Conservation (phyloP, 176 grass and related monocot species). For the Aegilops umbellulata region DNA sequence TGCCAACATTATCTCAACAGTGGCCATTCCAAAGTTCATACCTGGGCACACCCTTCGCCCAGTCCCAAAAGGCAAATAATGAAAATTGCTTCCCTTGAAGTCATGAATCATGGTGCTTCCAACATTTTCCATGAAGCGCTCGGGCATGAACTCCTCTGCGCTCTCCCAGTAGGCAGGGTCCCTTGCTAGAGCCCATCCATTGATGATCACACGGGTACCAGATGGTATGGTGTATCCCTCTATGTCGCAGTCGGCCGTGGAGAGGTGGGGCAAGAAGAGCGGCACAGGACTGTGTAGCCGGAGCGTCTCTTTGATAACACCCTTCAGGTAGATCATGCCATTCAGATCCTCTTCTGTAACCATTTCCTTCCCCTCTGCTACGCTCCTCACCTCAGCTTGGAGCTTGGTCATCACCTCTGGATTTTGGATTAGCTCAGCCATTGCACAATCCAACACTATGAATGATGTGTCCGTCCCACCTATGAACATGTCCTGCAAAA, state of each 20-base stretch:
- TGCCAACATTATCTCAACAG: not conserved
- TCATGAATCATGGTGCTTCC: not conserved
- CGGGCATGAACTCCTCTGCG: not conserved
- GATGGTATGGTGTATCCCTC: no score
- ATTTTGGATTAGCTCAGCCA: not conserved
- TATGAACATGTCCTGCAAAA: slow-evolving; percentile 43
- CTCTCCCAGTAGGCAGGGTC: slow-evolving; percentile 28
- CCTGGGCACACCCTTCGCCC: not conserved
- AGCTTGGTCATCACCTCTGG: not conserved
- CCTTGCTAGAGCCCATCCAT: not conserved
- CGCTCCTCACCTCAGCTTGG: not conserved
- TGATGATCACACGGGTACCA: not conserved
- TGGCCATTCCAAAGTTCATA: not conserved
- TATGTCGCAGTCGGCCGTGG: no score
- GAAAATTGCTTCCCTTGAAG: not conserved
- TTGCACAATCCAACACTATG: slow-evolving; percentile 12
- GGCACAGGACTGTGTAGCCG: no score
- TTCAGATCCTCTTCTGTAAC: no score
- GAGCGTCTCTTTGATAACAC: no score
- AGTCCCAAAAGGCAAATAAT: not conserved
- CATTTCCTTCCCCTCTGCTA: not conserved
- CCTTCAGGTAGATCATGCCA: no score
- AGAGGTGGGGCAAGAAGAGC: no score
- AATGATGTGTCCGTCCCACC: slow-evolving; percentile 39
- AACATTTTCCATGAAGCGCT: not conserved